phyloP scores from a whole-genome alignment of 2,329 filamentous ascomycete species.

The Xylaria hypoxylon region DNA sequence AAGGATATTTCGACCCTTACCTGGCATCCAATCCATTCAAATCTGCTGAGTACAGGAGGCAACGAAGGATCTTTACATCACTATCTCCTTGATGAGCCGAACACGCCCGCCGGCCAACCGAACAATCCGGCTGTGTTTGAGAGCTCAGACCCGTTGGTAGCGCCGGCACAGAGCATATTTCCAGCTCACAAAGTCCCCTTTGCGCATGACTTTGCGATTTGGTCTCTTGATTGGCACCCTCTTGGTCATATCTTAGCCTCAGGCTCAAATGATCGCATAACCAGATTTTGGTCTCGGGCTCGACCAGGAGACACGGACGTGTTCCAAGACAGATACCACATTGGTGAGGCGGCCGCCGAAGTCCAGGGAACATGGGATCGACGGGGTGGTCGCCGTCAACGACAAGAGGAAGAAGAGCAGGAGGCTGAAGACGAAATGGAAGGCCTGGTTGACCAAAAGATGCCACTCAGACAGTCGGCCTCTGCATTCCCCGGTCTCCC shows the following conservation, averaged over 20 bases:
- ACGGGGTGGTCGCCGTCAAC: conserved; percentile 79
- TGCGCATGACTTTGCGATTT: conserved; percentile 95
- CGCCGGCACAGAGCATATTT: conserved; percentile 89
- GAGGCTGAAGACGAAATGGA: conserved; percentile 94
- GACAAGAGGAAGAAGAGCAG: conserved; percentile 92
- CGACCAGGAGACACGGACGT: conserved; percentile 88
- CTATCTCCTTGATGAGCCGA: conserved; percentile 95
- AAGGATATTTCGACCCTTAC: conserved; percentile 93
- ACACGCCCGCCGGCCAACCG: conserved; percentile 79
- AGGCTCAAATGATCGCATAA: conserved; percentile 95
- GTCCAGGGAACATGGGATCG: conserved; percentile 95
- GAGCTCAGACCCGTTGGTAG: conserved; percentile 79
- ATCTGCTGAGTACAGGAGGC: conserved; percentile 89
- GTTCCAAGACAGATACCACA: conserved; percentile 92
- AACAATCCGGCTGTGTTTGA: conserved; percentile 86
- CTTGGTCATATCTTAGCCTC: conserved; percentile 95
- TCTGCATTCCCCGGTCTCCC: conserved; percentile 69
- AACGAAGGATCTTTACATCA: conserved; percentile 91
- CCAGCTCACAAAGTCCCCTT: conserved; percentile 88
- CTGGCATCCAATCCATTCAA: conserved; percentile 94
- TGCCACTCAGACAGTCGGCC: conserved; percentile 69
- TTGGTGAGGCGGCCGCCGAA: conserved; percentile 92
- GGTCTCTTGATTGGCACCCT: conserved; percentile 98
- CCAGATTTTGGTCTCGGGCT: conserved; percentile 94
- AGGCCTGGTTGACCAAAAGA: conserved; percentile 90